A percentile compares a stretch with the other conserved stretches of the same genome.
Evolutionary conservation across 345 rosid genomes (phyloP).

Genomic region (Boechera retrofracta): DNA sequence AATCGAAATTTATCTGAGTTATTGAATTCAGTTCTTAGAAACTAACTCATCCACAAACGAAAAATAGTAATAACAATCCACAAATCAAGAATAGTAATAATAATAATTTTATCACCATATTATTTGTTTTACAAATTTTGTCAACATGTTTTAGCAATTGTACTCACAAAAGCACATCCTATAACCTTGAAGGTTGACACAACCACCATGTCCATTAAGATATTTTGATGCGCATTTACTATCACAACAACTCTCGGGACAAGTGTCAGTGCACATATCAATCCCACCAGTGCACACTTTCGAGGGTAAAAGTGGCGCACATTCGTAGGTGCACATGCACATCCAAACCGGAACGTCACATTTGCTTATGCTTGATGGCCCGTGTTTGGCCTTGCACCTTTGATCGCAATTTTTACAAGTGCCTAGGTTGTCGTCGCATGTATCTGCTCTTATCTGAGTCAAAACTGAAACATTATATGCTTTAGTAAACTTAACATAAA

Average conservation of each 20-base stretch:
- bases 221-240: background rate
- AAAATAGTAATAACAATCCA: too few species aligned
- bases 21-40: too few species aligned
- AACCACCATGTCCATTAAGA: background rate
- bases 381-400: constrained; percentile 38
- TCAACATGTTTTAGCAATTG: background rate
- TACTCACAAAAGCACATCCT: background rate
- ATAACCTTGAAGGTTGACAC: background rate
- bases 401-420: constrained; percentile 30
- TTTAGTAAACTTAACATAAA: background rate
- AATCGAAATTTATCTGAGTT: background rate
- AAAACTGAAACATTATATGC: constrained; percentile 19
- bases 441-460: background rate
- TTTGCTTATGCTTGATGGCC: constrained; percentile 11
- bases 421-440: constrained; percentile 17
- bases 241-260: background rate
- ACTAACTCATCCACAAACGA: too few species aligned
- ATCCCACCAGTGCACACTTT: background rate
- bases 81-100: too few species aligned
- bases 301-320: background rate
- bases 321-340: background rate
- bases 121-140: background rate
- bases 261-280: background rate
- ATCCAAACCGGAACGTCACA: background rate
- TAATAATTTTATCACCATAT: background rate